Conservation (phyloP, 2,329 filamentous ascomycete genomes). For the Apiospora koreana region DNA sequence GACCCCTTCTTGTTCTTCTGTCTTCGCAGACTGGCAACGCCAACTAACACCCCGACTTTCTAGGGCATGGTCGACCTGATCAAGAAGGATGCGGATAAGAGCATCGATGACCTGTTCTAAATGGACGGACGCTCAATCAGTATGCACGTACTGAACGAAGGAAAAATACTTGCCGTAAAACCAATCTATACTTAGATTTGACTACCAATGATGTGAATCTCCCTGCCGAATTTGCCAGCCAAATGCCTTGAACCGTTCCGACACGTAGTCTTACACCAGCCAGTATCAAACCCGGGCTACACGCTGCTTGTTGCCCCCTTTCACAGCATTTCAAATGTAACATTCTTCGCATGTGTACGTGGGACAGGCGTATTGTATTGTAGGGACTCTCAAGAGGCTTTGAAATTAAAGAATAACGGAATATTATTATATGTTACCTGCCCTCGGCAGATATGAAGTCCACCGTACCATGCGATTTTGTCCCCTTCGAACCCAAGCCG, state of each 20-base stretch:
- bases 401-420: background rate
- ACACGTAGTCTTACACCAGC: no score
- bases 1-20: constrained; percentile 11
- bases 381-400: background rate
- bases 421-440: background rate
- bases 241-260: no score
- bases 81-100: constrained; percentile 89
- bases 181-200: background rate
- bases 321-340: no score
- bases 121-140: background rate
- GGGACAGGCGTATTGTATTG: no score
- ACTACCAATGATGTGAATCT: background rate
- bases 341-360: no score
- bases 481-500: background rate
- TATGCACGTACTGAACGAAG: background rate
- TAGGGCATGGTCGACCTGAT: constrained; percentile 96
- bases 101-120: constrained; percentile 81
- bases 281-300: no score
- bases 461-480: background rate
- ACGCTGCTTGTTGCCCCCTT: no score
- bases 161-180: background rate
- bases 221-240: no score
- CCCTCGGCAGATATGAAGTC: background rate
- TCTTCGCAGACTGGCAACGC: constrained; percentile 1
- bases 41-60: constrained; percentile 23